Base-by-base conservation (phyloP, 257 asterid species). In the Solanum infundibuliforme region DNA sequence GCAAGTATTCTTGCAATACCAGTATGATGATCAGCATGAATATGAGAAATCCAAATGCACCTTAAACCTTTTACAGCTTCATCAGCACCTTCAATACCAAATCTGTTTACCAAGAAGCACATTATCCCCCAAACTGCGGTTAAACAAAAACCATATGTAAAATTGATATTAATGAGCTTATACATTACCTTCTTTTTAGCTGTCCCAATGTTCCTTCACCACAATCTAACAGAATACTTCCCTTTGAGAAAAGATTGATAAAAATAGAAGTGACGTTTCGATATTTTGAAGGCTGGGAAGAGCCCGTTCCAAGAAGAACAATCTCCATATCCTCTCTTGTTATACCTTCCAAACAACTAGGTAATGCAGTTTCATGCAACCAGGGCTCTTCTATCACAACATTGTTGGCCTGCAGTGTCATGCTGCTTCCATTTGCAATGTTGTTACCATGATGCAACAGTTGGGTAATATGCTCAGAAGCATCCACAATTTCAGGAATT, bases 161-260 rank as follows among this genome's bases (percentile, higher is more conserved):
- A 81, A 43, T 46, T 46, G 38, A 79, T 16, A 31, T 2, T 68
- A 29, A 27, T 41, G 25, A 83, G 52, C 55, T 25, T 23, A 41
- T 23, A 41, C 14, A 68, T 36, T 89, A 95, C 98, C 99, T 95
- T 93, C 99, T 89, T 89, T 95, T 97, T 8, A 97, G 96, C 92
- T 97, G 99, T 87, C 99, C 99, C 58, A 96, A 87, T 48, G 98
- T 93, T 89, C 99, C 99, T 94, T 97, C 99, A 25, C 99, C 99
- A 36, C 99, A 97, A 87, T 97, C 99, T 62, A 97, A 88, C 83
- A 97, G 93, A 84, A 97, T 6, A 87, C 98, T 90, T 89, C 99
- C 99, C 91, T 92, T 95, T 0, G 96, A 93, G 85, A 97, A 97
- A 87, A 97, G 91, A 93, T 97, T 96, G 88, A 97, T 91, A 90